Evolutionary conservation across 768 basidiomycete genomes (phyloP).

Genomic region (Boletus pseudopeckii): DNA sequence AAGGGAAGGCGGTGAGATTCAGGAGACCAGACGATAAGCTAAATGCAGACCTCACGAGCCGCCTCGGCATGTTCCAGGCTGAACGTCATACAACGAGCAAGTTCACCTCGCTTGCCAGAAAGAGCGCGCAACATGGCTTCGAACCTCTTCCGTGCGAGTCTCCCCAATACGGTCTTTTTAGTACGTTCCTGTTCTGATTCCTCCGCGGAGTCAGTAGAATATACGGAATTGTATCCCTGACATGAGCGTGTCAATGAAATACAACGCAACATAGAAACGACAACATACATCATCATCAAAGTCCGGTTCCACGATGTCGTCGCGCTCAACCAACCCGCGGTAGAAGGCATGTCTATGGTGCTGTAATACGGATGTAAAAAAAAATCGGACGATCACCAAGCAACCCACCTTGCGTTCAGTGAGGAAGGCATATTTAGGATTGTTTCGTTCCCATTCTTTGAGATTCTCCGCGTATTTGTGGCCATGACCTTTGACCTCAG

Average conservation of each 20-base stretch:
- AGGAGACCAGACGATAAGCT: neutral
- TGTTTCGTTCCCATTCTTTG: constrained; percentile 71
- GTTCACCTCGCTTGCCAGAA: constrained; percentile 82
- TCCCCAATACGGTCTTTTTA: constrained; percentile 75
- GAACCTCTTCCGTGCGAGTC: constrained; percentile 76
- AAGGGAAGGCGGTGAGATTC: constrained; percentile 3
- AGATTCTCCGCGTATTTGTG: constrained; percentile 71
- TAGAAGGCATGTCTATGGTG: constrained; percentile 72
- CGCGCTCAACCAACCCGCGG: constrained; percentile 61
- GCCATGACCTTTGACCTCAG: constrained; percentile 80
- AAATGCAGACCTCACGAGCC: constrained; percentile 70
- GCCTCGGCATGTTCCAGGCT: constrained; percentile 96
- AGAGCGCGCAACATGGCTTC: constrained; percentile 88
- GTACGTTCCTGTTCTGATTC: constrained; percentile 86
- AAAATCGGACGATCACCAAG: neutral
- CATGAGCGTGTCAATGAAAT: constrained; percentile 7
- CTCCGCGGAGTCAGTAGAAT: constrained; percentile 92
- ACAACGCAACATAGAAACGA: neutral
- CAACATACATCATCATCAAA: constrained; percentile 74
- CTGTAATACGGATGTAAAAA: constrained; percentile 34
- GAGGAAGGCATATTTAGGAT: constrained; percentile 82
- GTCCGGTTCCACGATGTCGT: constrained; percentile 53
- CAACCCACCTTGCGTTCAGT: constrained; percentile 47
- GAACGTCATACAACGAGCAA: constrained; percentile 96
- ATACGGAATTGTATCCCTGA: constrained; percentile 83